phyloP scores from a whole-genome alignment of 139 green algal genomes.

The Chlorella sp. region DNA sequence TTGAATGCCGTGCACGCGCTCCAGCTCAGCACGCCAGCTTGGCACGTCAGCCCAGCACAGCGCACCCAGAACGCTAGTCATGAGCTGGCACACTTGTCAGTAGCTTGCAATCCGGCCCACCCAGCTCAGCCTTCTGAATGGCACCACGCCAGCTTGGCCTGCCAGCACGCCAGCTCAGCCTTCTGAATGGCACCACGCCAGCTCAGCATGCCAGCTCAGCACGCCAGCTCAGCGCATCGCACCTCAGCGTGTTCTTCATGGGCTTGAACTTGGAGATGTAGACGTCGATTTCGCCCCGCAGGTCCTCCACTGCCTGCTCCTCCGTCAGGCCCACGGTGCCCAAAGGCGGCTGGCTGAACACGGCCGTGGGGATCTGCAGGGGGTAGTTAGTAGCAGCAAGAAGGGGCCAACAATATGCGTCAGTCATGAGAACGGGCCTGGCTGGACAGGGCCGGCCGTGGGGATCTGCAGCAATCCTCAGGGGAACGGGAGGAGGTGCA shows the following conservation, averaged over 20 bases:
- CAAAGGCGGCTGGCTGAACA: conserved; percentile 94
- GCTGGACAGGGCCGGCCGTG: too few relatives aligned
- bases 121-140: too few relatives aligned
- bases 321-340: conserved; percentile 92
- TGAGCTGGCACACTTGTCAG: too few relatives aligned
- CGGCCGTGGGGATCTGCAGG: conserved; percentile 68
- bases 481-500: too few relatives aligned
- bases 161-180: conserved; percentile 56
- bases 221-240: not conserved
- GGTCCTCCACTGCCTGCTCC: conserved; percentile 80
- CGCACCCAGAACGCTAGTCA: too few relatives aligned
- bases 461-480: too few relatives aligned
- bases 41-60: too few relatives aligned
- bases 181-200: conserved; percentile 84
- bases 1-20: too few relatives aligned
- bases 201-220: not conserved
- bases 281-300: conserved; percentile 82
- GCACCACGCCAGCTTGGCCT: not conserved
- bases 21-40: too few relatives aligned
- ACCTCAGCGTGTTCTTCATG: conserved; percentile 93
- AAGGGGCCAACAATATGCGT: too few relatives aligned
- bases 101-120: too few relatives aligned
- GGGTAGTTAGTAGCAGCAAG: not conserved
- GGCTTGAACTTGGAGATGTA: conserved; percentile 92
- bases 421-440: too few relatives aligned